Evolutionary conservation across 164 flowering plant genomes (phyloP), one percentile per base, ranked within the genome.

Genomic region (Stephania cephalantha): DNA sequence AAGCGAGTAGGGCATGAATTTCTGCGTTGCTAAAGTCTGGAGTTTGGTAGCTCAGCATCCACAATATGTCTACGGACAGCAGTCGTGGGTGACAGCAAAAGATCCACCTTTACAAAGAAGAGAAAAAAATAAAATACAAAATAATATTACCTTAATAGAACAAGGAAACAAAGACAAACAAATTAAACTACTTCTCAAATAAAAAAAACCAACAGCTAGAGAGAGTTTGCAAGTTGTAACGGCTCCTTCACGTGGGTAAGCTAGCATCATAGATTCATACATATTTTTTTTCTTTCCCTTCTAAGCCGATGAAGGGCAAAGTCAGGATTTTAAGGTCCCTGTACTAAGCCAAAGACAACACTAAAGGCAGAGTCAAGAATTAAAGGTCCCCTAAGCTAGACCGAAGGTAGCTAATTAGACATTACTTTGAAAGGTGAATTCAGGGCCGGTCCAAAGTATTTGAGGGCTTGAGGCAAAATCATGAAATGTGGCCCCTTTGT

Each of bases 21-120:
- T 72, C 75, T 77, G 74, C 31, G 45, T 70, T 69, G 61, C 72
- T 20, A 72, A 48, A 68, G 78, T 69, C 70, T 50, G 78, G 65
- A 61, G 29, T 15, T 73, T 30, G 74, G 71, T 70, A 50, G 71
- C 46, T 30, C 50, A 9, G 12, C 55, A 58, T 58, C 64, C n/a
- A 15, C 64, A 3, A 12, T n/a, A 25, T 3, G n/a, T 18, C 74
- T 31, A 50, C 44, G 68, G 75, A 68, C 78, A 17, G 7, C 22
- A 61, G 73, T 75, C 81, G 77, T 79, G 81, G 50, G 72, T 71
- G 78, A 67, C 81, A 79, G 78, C 81, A 72, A 71, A 55, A 64
- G 71, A 25, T 6, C 29, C 22, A 3, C 15, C 73, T 52, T 50
- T 71, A 50, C 44, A 69, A 6, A 69, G 20, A 45, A 44, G 20